Percentiles rank a stretch among this genome's conserved stretches.
These are phyloP conservation scores for Sphaerulina vaccinii DNA, from an alignment of 2,329 filamentous ascomycete genomes.

Conservation along the genomic window DNA sequence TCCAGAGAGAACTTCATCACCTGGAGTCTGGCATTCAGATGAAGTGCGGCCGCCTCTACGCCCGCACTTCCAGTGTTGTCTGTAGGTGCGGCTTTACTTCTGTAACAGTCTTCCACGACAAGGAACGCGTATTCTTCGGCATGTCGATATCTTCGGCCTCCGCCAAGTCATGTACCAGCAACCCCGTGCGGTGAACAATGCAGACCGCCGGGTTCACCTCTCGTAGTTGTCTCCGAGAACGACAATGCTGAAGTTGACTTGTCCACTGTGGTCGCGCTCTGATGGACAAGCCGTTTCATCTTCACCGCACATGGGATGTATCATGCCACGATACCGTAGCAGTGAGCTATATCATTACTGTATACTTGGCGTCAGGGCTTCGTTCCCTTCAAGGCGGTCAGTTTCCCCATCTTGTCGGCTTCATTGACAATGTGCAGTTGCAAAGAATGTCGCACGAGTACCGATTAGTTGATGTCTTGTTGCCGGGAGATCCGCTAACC, in stretches of 20 bases:
- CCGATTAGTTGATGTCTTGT: not conserved
- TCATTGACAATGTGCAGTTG: no score
- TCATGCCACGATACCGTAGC: no score
- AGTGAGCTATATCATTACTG: no score
- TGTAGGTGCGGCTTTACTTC: conserved; percentile 3
- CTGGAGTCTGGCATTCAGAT: no score
- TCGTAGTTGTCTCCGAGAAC: not conserved
- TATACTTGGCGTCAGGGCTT: no score
- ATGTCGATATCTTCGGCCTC: conserved; percentile 4
- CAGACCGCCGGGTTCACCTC: not conserved
- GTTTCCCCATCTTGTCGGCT: no score
- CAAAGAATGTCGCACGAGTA: not conserved
- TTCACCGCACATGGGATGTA: no score
- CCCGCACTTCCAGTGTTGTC: not conserved
- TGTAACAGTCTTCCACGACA: not conserved
- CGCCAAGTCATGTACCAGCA: not conserved
- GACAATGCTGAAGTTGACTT: not conserved
- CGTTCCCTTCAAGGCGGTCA: no score
- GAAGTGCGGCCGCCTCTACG: no score
- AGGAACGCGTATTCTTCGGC: conserved; percentile 5
- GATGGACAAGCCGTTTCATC: no score
- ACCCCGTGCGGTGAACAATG: not conserved
- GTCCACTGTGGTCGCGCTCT: no score
- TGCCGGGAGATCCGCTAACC: conserved; percentile 12
- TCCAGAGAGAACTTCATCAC: no score